Base-by-base conservation (phyloP, 2,329 filamentous ascomycete species). In the Moelleriella libera region DNA sequence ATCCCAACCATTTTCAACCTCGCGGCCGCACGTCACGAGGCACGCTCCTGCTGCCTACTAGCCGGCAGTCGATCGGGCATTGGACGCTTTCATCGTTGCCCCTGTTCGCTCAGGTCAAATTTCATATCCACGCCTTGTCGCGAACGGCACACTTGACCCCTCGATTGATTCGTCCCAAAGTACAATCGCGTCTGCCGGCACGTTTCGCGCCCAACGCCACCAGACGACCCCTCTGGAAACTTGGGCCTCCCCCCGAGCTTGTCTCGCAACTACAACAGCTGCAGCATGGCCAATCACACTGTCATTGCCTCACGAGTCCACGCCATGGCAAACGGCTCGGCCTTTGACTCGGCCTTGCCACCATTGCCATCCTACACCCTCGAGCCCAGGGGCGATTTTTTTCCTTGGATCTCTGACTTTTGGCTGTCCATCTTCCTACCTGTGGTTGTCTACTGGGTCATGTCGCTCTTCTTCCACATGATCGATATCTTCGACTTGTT, bases 401-500 rank as follows among this genome's bases (percentile, higher is more conserved):
- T 96, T 50, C 70, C 86, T 41, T 84, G 82, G 65, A 74, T 94
- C 14, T 80, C 88, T 50, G 92, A 98, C 68, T 83, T 84, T 59
- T 80, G 85, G 65, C 70, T 95, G 30, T 79, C 85, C 43, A 72
- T 94, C 50, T 64, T 89, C 44, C 69, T 85, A 11, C 89, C 89
- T 31, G 76, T 96, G 51, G 62, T 87, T 57, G 85, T 83, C 49
- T 98, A 98, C 74, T 98, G 92, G 92, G 67, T 70, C 28, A 68
- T 94, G 32, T 97, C 90, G 21, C 67, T 86, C 62, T 68, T 90
- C 61, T 98, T 94, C 70, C 90, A 97, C 70, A 60, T 82, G 55
- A 81, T 97, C 59, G 92, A 98, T 67, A 71, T 81, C 49, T 82
- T 82, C 67, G 87, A 96, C 63, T 69, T 90, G 39, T 94, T 90